A percentile compares a stretch with the other conserved stretches of the same genome.
These are phyloP conservation scores for Inosperma sp. DNA, from an alignment of 768 basidiomycete genomes.

Conservation along the genomic window DNA sequence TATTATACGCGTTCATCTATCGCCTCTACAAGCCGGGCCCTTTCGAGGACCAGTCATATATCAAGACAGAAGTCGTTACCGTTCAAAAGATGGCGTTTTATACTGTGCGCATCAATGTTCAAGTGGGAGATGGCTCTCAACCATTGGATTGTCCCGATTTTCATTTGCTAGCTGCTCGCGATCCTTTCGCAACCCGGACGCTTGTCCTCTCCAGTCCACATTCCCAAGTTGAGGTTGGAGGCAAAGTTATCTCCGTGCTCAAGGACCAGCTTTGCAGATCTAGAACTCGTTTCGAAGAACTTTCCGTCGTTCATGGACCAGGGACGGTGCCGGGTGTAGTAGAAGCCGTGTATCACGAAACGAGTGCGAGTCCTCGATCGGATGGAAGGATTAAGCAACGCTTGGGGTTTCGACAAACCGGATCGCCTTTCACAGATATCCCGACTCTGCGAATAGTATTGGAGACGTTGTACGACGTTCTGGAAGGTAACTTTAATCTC, in stretches of 20 bases:
- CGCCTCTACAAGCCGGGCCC: not conserved
- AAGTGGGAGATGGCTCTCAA: not conserved
- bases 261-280: not conserved
- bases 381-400: not conserved
- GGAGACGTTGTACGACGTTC: not conserved
- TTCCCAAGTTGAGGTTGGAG: not conserved
- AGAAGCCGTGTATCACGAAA: not conserved
- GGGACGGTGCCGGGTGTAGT: not conserved
- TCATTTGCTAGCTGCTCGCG: not conserved
- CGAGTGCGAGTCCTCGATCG: not conserved
- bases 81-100: not conserved
- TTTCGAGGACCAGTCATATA: not conserved
- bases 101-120: not conserved
- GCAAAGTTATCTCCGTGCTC: not conserved
- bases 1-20: not conserved
- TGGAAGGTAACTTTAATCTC: not conserved
- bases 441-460: not conserved
- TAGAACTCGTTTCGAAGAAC: not conserved
- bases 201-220: not conserved
- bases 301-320: not conserved
- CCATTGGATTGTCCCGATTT: not conserved
- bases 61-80: not conserved
- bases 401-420: not conserved
- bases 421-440: not conserved
- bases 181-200: slow-evolving; percentile 1